Conservation (phyloP, 495 filamentous ascomycete species). For the Trichoderma gamsii region DNA sequence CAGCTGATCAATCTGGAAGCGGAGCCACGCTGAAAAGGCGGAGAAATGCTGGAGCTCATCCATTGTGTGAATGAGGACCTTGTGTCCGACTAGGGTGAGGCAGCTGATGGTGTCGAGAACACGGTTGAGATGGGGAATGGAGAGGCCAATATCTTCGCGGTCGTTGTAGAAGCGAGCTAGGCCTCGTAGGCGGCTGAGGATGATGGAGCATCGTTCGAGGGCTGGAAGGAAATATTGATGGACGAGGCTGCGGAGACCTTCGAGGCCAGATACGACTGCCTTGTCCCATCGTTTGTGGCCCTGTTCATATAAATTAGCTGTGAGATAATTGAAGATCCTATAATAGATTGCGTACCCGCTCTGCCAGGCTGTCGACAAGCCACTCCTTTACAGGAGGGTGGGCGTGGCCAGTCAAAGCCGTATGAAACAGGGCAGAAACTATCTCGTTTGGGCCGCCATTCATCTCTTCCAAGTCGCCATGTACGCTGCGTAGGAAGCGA, state of each 20-base stretch:
- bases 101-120: conserved; percentile 67
- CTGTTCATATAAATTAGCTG: conserved; percentile 34
- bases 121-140: conserved; percentile 42
- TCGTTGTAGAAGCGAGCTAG: conserved; percentile 72
- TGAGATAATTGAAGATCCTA: neutral
- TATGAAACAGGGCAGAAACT: conserved; percentile 73
- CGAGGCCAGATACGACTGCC: conserved; percentile 67
- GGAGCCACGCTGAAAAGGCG: conserved; percentile 79
- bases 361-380: conserved; percentile 77
- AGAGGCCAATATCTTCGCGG: conserved; percentile 60
- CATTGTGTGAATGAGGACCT: conserved; percentile 62
- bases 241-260: conserved; percentile 66
- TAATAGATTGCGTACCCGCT: conserved; percentile 54
- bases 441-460: conserved; percentile 45
- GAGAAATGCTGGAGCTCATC: conserved; percentile 73
- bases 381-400: conserved; percentile 75
- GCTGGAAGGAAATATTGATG: conserved; percentile 87
- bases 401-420: conserved; percentile 79
- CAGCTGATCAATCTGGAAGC: conserved; percentile 69
- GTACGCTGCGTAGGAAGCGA: conserved; percentile 68
- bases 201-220: conserved; percentile 73
- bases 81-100: conserved; percentile 66
- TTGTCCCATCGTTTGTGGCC: conserved; percentile 96
- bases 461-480: conserved; percentile 48
- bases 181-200: conserved; percentile 77